Conservation (phyloP, 805 yeast genomes). For the Metschnikowia henanensis region DNA sequence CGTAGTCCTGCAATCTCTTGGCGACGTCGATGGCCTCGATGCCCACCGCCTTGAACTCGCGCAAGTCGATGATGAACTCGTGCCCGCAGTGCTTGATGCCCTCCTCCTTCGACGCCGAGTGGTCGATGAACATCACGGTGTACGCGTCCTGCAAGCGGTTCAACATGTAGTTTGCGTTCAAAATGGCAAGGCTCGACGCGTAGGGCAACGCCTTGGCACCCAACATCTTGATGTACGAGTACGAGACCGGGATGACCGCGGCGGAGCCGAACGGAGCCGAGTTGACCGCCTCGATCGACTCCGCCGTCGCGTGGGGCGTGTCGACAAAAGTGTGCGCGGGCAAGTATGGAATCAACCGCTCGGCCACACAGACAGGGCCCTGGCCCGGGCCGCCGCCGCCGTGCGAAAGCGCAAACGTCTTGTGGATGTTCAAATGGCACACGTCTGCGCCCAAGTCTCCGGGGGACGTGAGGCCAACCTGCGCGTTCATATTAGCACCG, state of each 20-base stretch:
- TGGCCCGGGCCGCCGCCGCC: slow-evolving; percentile 99
- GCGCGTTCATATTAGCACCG: slow-evolving; percentile 99
- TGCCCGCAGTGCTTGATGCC: slow-evolving; percentile 85
- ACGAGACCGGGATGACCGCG: slow-evolving; percentile 87
- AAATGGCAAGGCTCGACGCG: slow-evolving; percentile 86
- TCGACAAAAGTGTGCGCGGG: slow-evolving; percentile 71
- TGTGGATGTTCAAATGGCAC: slow-evolving; percentile 94
- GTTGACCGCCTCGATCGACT: slow-evolving; percentile 72
- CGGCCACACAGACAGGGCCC: slow-evolving; percentile 94
- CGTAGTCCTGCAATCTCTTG: slow-evolving; percentile 95
- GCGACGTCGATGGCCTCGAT: slow-evolving; percentile 96
- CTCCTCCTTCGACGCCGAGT: slow-evolving; percentile 36
- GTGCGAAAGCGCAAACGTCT: slow-evolving; percentile 96
- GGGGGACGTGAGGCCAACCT: slow-evolving; percentile 95
- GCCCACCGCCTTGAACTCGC: slow-evolving; percentile 77
- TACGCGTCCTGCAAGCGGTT: slow-evolving; percentile 67
- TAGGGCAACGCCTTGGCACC: slow-evolving; percentile 83
- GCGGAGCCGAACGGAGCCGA: slow-evolving; percentile 98
- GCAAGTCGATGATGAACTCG: slow-evolving; percentile 90
- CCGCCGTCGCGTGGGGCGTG: slow-evolving; percentile 48
- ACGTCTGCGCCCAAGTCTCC: slow-evolving; percentile 99
- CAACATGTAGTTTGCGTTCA: slow-evolving; percentile 97
- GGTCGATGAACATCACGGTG: slow-evolving; percentile 71
- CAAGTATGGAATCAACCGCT: slow-evolving; percentile 75
- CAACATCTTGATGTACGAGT: slow-evolving; percentile 92